Evolutionary conservation across 2,329 filamentous ascomycete genomes (phyloP).

Genomic region (Neofusicoccum ribis): DNA sequence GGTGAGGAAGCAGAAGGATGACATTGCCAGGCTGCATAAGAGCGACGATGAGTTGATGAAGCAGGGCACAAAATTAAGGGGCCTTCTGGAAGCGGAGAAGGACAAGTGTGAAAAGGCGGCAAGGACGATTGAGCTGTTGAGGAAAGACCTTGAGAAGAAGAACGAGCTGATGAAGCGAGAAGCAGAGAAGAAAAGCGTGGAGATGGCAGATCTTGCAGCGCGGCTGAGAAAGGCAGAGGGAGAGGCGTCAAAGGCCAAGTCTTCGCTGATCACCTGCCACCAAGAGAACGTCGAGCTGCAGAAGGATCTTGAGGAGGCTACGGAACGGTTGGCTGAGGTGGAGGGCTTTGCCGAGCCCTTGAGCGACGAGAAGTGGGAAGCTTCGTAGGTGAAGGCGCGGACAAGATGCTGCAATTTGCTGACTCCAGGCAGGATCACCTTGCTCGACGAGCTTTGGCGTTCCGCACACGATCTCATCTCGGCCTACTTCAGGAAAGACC

Average conservation of each 20-base stretch:
- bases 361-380: constrained; percentile 8
- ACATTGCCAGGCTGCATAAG: not conserved
- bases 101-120: not conserved
- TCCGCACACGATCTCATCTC: constrained; percentile 5
- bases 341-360: constrained; percentile 1
- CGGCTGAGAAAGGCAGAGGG: not conserved
- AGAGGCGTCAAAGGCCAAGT: not conserved
- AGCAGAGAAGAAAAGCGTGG: not conserved
- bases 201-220: not conserved
- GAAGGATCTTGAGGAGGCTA: constrained; percentile 8
- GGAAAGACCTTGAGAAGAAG: not conserved
- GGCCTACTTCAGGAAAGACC: constrained; percentile 7
- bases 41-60: not conserved
- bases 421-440: not conserved
- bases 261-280: not conserved
- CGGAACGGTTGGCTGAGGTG: constrained; percentile 5
- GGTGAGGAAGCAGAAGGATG: not conserved
- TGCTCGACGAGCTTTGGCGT: constrained; percentile 7
- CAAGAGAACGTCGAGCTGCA: constrained; percentile 2
- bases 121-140: not conserved
- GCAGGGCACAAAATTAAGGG: not conserved
- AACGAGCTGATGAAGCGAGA: not conserved
- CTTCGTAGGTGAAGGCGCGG: not conserved
- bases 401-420: not conserved
- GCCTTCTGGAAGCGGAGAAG: not conserved